Conservation (phyloP, 2,329 filamentous ascomycete species). For the Coleophoma cylindrospora region DNA sequence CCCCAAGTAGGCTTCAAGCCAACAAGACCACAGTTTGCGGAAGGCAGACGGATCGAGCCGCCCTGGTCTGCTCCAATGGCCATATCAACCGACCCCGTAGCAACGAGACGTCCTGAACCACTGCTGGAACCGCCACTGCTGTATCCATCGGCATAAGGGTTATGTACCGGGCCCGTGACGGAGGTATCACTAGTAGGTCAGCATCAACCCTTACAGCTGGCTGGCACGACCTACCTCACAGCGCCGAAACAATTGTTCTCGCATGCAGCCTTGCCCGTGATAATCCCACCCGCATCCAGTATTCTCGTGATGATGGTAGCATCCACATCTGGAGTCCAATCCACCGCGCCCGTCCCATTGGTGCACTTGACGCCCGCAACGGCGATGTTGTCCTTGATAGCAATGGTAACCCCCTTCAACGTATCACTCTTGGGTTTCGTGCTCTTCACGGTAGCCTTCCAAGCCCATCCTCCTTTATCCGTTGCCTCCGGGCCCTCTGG, state of each 20-base stretch:
- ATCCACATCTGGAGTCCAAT: slow-evolving; percentile 17
- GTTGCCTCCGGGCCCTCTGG: slow-evolving; percentile 9
- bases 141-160: slow-evolving; percentile 39
- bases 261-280: slow-evolving; percentile 18
- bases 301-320: slow-evolving; percentile 16
- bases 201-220: background rate
- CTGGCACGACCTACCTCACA: slow-evolving; percentile 10
- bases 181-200: slow-evolving; percentile 11
- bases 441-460: slow-evolving; percentile 40
- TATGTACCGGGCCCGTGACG: slow-evolving; percentile 28
- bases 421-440: slow-evolving; percentile 13
- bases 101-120: slow-evolving; percentile 41
- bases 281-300: slow-evolving; percentile 15
- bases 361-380: slow-evolving; percentile 16
- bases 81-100: slow-evolving; percentile 35
- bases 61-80: slow-evolving; percentile 26
- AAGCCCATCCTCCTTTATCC: slow-evolving; percentile 26
- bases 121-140: slow-evolving; percentile 44
- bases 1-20: slow-evolving; percentile 21
- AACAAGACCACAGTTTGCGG: slow-evolving; percentile 19
- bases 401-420: slow-evolving; percentile 13
- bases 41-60: slow-evolving; percentile 18
- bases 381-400: slow-evolving; percentile 19
- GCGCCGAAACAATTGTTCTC: slow-evolving; percentile 21
- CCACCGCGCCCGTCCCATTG: slow-evolving; percentile 16